Evolutionary conservation across 2,329 filamentous ascomycete genomes (phyloP).

Genomic region (Shiraia sp.): DNA sequence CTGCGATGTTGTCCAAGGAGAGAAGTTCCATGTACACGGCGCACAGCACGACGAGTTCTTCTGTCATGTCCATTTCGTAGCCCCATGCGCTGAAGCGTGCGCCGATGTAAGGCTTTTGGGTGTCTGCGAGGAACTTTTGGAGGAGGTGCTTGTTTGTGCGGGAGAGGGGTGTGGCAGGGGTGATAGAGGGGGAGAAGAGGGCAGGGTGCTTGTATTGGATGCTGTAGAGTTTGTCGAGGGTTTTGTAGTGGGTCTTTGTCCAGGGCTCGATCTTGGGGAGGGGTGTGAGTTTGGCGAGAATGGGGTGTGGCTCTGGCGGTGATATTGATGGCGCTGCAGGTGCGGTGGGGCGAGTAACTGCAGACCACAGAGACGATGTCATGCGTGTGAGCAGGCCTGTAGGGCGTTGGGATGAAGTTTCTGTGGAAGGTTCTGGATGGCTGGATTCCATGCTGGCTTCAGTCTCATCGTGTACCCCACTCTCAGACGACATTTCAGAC

Average conservation of each 20-base stretch:
- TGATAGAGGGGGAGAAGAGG: constrained; percentile 34
- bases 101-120: constrained; percentile 29
- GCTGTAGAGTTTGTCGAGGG: constrained; percentile 41
- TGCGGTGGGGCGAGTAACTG: constrained; percentile 2
- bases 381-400: constrained; percentile 25
- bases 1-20: constrained; percentile 23
- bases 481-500: constrained; percentile 4
- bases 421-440: constrained; percentile 3
- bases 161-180: constrained; percentile 21
- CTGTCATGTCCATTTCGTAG: constrained; percentile 38
- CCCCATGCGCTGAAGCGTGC: constrained; percentile 40
- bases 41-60: constrained; percentile 37
- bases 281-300: constrained; percentile 24
- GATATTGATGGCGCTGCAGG: neutral
- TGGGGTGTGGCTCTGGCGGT: constrained; percentile 29
- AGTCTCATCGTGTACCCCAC: constrained; percentile 4
- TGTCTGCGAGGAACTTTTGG: constrained; percentile 23
- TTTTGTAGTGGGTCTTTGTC: constrained; percentile 47
- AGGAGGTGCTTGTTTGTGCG: constrained; percentile 37
- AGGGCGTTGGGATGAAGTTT: constrained; percentile 9
- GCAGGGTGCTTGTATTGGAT: constrained; percentile 35
- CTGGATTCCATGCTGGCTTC: constrained; percentile 6
- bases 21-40: constrained; percentile 41
- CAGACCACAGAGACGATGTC: constrained; percentile 18
- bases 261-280: constrained; percentile 44